Base-by-base conservation (phyloP, 371 early-diverging fungal genomes). In the Coemansia sp. region DNA sequence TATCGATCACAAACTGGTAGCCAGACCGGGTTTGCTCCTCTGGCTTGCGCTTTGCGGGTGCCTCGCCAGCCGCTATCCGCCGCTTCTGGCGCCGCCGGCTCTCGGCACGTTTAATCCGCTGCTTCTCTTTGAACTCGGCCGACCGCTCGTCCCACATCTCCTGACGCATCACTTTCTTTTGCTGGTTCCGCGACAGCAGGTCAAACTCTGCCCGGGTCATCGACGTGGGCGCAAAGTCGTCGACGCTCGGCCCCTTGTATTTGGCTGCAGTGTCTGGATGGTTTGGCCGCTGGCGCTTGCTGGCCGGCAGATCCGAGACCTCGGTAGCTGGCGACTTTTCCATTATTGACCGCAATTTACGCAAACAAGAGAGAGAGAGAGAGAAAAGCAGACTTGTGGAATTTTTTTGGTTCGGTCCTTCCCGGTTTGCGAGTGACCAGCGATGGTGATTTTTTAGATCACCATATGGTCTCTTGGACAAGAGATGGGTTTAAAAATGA, bases 1-100 rank as follows among this genome's bases (percentile, higher is more conserved):
- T 85, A 67, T 92, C 93, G 12, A 92, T 72, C 1, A 90, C 82
- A 36, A 94, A 76, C n/a, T 75, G 68, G 32, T 87, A 66, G 1
- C 70, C 79, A 9, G 82, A 69, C 7, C 72, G 76, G 10, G 18
- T 51, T 53, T 75, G 67, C 36, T 68, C 64, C 55, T 74, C 66
- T 10, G 75, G 72, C 50, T 80, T 79, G 10, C 67, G 71, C 24
- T 69, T 55, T 10, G 64, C 43, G 29, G 71, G 42, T 4, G 32
- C 29, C 8, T 52, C 75, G 4, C 66, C 75, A 12, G 33, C 8
- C 6, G 49, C 56, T 8, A 65, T n/a, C 0, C 66, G 60, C 48
- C 55, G 51, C 7, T 51, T 63, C 36, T 63, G 75, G 3, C 75
- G 60, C 38, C 57, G 59, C 29, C 69, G 67, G 8, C 37, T 42